Percentiles rank a stretch among this genome's conserved stretches.
Evolutionary conservation across 2,329 filamentous ascomycete genomes (phyloP).

Genomic region (Fusarium anthophilum): DNA sequence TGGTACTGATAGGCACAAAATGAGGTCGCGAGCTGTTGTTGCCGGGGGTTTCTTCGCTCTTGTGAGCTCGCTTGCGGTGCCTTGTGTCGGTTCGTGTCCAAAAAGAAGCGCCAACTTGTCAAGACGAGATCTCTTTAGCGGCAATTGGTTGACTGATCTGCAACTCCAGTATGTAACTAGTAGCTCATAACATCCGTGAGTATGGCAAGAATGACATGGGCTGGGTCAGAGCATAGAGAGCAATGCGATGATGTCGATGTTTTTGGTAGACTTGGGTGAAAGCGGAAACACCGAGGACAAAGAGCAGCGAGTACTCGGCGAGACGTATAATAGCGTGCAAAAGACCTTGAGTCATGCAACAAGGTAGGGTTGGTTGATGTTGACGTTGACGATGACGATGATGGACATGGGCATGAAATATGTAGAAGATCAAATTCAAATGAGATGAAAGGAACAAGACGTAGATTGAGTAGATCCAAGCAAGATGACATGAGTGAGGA

Average conservation of each 20-base stretch:
- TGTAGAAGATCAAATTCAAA: neutral
- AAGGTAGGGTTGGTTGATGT: neutral
- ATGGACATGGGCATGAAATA: neutral
- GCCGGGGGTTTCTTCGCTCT: neutral
- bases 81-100: conserved; percentile 12
- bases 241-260: conserved; percentile 27
- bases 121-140: conserved; percentile 7
- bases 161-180: conserved; percentile 11
- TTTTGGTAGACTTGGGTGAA: neutral
- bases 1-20: neutral
- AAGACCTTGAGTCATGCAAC: neutral
- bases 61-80: conserved; percentile 5
- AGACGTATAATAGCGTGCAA: neutral
- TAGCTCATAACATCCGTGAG: neutral
- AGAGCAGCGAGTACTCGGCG: conserved; percentile 1
- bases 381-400: neutral
- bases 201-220: conserved; percentile 2
- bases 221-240: conserved; percentile 13
- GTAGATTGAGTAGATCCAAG: neutral
- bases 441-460: neutral
- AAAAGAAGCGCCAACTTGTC: conserved; percentile 4
- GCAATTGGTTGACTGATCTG: conserved; percentile 33
- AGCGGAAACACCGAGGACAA: neutral
- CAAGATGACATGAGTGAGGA: neutral
- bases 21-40: conserved; percentile 4